A percentile compares a stretch with the other conserved stretches of the same genome.
These are phyloP conservation scores for Fraxinus angustifolia DNA, from an alignment of 305 asterid species.

Conservation along the genomic window DNA sequence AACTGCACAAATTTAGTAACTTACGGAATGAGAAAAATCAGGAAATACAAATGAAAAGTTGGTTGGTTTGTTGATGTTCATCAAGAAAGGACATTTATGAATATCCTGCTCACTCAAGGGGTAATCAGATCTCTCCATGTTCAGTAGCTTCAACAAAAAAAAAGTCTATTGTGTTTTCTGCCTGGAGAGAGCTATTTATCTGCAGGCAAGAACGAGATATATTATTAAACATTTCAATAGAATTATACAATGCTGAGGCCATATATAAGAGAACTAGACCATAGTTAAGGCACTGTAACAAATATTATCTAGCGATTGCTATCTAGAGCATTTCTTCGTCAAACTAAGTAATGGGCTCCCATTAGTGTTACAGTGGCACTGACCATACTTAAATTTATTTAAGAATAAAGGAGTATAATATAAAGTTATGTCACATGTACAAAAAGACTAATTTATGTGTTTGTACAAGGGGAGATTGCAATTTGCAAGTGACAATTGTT, in stretches of 20 bases:
- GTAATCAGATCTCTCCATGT: conserved; percentile 48
- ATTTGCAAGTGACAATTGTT: not conserved
- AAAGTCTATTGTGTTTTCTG: conserved; percentile 40
- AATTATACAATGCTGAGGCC: conserved; percentile 1
- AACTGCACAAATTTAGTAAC: conserved; percentile 24
- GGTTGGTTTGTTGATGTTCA: conserved; percentile 69
- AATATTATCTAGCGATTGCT: not conserved
- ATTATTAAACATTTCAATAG: not conserved
- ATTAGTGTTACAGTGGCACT: not conserved
- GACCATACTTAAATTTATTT: not conserved
- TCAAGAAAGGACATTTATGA: conserved; percentile 75
- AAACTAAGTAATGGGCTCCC: not conserved
- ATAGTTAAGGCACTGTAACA: not conserved
- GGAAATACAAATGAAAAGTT: conserved; percentile 54
- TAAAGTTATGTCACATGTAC: not conserved
- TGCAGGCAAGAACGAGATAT: conserved; percentile 22
- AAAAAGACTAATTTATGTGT: not conserved
- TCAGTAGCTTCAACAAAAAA: conserved; percentile 43
- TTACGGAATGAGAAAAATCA: conserved; percentile 50
- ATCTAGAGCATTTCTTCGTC: not conserved
- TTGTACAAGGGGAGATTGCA: not conserved
- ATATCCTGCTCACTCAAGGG: conserved; percentile 45
- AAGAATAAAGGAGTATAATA: not conserved
- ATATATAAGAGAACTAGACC: not conserved
- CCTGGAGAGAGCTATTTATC: conserved; percentile 31